Evolutionary conservation across 768 basidiomycete genomes (phyloP), one percentile per base, ranked within the genome.

Genomic region (Cystobasidium onofrii): DNA sequence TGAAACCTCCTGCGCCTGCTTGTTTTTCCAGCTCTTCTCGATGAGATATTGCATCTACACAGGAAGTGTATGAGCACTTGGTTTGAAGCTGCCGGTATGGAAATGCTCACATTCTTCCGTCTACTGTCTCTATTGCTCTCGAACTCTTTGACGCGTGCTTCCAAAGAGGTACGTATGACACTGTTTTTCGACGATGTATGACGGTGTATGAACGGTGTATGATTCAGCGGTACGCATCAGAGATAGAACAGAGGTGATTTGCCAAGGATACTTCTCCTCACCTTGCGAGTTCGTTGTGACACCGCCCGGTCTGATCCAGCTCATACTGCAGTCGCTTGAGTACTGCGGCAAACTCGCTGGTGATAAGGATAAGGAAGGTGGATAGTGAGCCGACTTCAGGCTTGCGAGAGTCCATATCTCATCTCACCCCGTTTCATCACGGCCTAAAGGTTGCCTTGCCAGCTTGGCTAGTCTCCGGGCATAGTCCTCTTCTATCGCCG

Each of bases 401-500:
- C 34, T 18, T 23, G 46, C n/a, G 31, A 33, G 6, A 57, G 29
- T 1, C 13, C 13, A 69, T 39, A 13, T 1, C 20, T 23, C 43
- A 44, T 12, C 89, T 79, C 81, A 93, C 92, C 93, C 95, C 76
- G 93, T 90, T 82, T 97, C 96, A 80, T 96, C 94, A 77, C 86
- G 86, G 50, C 94, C 95, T 44, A 96, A 81, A 9, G 86, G 77
- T 73, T 84, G 77, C 81, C 90, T 94, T 36, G 91, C 85, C 27
- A 99, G 83, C 80, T 90, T 91, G 25, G 85, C 83, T 17, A 99
- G 79, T 33, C 88, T 86, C 81, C 92, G 92, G 0, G 94, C 89
- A 79, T 97, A 98, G 43, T 98, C 95, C 78, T 97, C 93, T 81
- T 98, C 94, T 75, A 97, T 96, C 34, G 84, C 76, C 9, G 92